These are phyloP conservation scores for Isabelozyma pseudorhagii DNA, from an alignment of 805 yeast species.

Conservation along the genomic window DNA sequence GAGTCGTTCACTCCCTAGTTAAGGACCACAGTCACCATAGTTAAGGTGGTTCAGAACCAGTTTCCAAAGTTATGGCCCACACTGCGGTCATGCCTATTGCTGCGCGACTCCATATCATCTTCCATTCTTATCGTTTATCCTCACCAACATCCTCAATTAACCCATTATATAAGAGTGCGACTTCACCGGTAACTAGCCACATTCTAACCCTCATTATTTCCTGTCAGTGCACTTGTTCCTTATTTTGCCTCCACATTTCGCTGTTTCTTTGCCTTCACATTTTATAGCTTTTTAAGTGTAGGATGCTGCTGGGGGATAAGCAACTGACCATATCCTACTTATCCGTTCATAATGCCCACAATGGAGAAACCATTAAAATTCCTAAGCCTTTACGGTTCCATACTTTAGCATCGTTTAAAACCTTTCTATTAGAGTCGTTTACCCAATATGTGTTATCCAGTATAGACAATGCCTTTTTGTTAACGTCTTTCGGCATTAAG, in stretches of 20 bases:
- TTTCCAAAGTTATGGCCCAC: too few relatives aligned
- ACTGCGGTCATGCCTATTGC: too few relatives aligned
- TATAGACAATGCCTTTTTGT: conserved; percentile 41
- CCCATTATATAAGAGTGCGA: too few relatives aligned
- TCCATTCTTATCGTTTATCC: too few relatives aligned
- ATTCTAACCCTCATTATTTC: too few relatives aligned
- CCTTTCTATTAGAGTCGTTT: conserved; percentile 24
- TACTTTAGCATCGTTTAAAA: conserved; percentile 28
- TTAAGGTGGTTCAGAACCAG: too few relatives aligned
- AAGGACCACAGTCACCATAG: too few relatives aligned
- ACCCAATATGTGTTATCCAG: conserved; percentile 15
- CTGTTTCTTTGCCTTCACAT: not conserved
- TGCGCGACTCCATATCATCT: too few relatives aligned
- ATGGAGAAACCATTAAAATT: conserved; percentile 27
- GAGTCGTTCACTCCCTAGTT: too few relatives aligned
- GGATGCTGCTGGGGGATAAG: not conserved
- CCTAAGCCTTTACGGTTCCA: conserved; percentile 43
- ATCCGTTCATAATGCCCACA: conserved; percentile 35
- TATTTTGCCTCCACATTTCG: not conserved
- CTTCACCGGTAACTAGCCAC: too few relatives aligned
- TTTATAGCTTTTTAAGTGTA: conserved; percentile 1
- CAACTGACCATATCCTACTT: conserved; percentile 14
- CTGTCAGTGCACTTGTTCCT: not conserved
- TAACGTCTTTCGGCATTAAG: conserved; percentile 65
- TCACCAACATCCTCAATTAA: too few relatives aligned